A percentile compares a stretch with the other conserved stretches of the same genome.
phyloP scores from a whole-genome alignment of 2,329 filamentous ascomycete species.

The Coniochaeta sp. region DNA sequence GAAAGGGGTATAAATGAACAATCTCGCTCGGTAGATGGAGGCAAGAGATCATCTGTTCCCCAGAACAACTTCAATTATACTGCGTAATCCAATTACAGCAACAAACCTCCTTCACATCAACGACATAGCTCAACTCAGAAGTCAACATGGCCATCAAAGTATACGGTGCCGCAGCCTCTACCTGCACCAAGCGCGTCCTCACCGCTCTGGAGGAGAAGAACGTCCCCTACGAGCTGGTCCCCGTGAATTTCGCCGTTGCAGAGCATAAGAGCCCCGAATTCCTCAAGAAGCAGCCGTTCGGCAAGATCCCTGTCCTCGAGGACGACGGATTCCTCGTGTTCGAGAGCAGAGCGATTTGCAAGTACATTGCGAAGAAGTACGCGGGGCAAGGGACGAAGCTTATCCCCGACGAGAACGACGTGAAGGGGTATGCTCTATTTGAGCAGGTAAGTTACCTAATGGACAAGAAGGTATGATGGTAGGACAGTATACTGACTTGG shows the following conservation, averaged over 20 bases:
- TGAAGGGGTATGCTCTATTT: background rate
- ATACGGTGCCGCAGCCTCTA: background rate
- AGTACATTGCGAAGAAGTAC: background rate
- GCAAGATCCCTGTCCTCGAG: background rate
- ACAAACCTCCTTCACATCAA: background rate
- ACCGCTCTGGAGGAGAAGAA: background rate
- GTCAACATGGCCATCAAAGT: background rate
- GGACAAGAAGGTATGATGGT: background rate
- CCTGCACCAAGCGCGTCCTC: background rate
- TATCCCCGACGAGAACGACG: background rate
- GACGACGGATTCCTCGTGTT: background rate
- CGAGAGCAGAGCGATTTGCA: background rate
- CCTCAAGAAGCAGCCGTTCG: background rate
- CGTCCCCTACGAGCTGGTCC: background rate
- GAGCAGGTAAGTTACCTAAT: background rate
- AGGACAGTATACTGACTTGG: background rate
- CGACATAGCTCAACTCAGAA: background rate
- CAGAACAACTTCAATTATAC: too few species aligned
- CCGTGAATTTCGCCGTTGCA: background rate
- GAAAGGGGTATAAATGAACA: background rate
- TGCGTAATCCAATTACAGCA: too few species aligned
- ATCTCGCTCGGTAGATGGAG: background rate
- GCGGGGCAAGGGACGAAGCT: background rate
- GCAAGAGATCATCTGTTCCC: background rate
- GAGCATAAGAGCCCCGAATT: background rate